A percentile compares a stretch with the other conserved stretches of the same genome.
phyloP scores from a whole-genome alignment of 1,284 basidiomycete species.

The Mycena sp. region DNA sequence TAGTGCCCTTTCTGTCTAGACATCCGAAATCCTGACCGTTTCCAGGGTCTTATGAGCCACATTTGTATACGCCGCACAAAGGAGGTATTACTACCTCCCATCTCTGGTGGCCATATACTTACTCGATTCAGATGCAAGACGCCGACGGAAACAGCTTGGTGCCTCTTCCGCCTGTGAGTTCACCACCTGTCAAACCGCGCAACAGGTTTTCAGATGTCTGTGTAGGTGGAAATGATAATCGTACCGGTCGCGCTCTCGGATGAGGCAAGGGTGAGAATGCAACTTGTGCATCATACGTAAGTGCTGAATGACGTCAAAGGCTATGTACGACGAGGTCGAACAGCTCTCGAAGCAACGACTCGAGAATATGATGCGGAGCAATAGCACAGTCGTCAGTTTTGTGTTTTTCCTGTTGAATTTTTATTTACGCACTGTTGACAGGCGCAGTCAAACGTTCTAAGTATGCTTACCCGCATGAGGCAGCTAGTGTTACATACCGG shows the following conservation, averaged over 20 bases:
- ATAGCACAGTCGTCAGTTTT: slow-evolving; percentile 48
- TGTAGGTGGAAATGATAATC: slow-evolving; percentile 77
- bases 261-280: slow-evolving; percentile 67
- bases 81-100: slow-evolving; percentile 57
- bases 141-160: slow-evolving; percentile 76
- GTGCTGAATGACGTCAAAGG: slow-evolving; percentile 46
- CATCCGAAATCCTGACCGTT: slow-evolving; percentile 16
- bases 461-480: slow-evolving; percentile 87
- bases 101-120: slow-evolving; percentile 9
- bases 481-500: slow-evolving; percentile 87
- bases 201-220: neutral
- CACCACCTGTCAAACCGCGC: neutral
- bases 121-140: slow-evolving; percentile 76
- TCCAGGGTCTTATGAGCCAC: slow-evolving; percentile 83
- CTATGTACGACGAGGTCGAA: slow-evolving; percentile 81
- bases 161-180: slow-evolving; percentile 75
- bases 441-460: slow-evolving; percentile 78
- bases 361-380: slow-evolving; percentile 61
- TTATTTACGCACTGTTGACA: slow-evolving; percentile 35
- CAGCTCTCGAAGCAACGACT: slow-evolving; percentile 70
- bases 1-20: neutral
- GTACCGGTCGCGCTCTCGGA: slow-evolving; percentile 75
- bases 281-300: neutral
- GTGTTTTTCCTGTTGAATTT: neutral
- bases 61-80: slow-evolving; percentile 88